Conservation (phyloP, 176 grass and related monocot species). For the Avena eriantha region DNA sequence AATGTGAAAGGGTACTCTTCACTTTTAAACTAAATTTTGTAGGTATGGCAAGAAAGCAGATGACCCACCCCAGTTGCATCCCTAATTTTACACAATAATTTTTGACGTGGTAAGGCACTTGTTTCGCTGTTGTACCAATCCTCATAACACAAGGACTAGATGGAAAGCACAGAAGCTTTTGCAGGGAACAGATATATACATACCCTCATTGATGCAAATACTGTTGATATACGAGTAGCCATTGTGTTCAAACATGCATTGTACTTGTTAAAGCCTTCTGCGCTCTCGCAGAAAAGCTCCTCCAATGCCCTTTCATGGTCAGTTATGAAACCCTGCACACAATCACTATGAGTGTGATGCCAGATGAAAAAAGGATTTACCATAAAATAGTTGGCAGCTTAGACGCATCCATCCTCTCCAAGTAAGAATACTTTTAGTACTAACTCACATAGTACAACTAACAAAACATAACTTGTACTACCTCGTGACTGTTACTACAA, state of each 20-base stretch:
- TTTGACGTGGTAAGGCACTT: background rate
- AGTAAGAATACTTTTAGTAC: background rate
- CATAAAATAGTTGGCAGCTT: constrained; percentile 15
- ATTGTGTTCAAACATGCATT: constrained; percentile 93
- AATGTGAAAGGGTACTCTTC: background rate
- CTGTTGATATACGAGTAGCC: constrained; percentile 87
- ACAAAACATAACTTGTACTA: constrained; percentile 31
- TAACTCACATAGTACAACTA: background rate
- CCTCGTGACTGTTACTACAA: background rate
- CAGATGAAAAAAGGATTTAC: constrained; percentile 32
- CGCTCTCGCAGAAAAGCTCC: constrained; percentile 97
- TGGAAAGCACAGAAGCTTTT: constrained; percentile 24
- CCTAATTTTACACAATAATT: background rate
- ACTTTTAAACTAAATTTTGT: constrained; percentile 2
- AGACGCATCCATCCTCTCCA: background rate
- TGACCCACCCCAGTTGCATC: background rate
- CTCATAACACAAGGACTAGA: background rate
- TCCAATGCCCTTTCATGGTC: constrained; percentile 97
- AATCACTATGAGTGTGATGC: constrained; percentile 26
- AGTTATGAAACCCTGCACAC: constrained; percentile 82
- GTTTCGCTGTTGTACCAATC: constrained; percentile 3
- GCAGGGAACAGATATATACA: constrained; percentile 35
- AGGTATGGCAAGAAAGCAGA: background rate
- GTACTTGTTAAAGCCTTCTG: constrained; percentile 83
- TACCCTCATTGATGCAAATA: constrained; percentile 90